A percentile compares a stretch with the other conserved stretches of the same genome.
phyloP scores from a whole-genome alignment of 2,329 filamentous ascomycete species.

The Aspergillus novoparasiticus region DNA sequence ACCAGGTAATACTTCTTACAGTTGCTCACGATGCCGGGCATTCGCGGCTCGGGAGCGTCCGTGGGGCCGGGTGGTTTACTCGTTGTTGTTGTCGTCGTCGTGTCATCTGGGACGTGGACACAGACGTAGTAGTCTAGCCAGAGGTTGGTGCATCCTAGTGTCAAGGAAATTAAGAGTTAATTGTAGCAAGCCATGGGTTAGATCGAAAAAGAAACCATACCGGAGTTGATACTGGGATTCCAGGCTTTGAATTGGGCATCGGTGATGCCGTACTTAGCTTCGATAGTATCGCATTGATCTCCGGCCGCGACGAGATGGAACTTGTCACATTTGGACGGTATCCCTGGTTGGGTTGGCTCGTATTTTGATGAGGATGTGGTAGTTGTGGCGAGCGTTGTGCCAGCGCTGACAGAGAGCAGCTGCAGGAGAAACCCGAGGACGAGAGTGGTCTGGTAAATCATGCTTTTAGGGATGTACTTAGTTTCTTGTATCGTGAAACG shows the following conservation, averaged over 20 bases:
- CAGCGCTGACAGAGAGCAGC: slow-evolving; percentile 10
- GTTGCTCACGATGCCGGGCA: slow-evolving; percentile 13
- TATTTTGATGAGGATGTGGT: neutral
- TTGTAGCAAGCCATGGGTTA: rapidly evolving
- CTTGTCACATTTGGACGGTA: neutral
- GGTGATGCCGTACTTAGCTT: neutral
- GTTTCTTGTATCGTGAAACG: neutral
- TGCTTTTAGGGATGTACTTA: neutral
- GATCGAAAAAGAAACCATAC: neutral
- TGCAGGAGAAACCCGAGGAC: slow-evolving; percentile 8
- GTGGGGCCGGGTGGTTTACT: neutral
- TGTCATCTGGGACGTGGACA: slow-evolving; percentile 6
- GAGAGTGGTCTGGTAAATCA: slow-evolving; percentile 9
- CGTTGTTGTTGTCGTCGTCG: neutral
- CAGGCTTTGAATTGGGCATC: slow-evolving; percentile 9
- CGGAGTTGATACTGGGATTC: slow-evolving; percentile 9
- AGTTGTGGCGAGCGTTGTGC: neutral
- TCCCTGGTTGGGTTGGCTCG: slow-evolving; percentile 7
- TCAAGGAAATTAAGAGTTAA: neutral
- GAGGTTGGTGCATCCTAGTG: slow-evolving; percentile 8
- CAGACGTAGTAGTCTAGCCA: slow-evolving; percentile 18
- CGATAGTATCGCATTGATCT: slow-evolving; percentile 15
- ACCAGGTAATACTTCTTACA: slow-evolving; percentile 21
- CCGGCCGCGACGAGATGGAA: slow-evolving; percentile 9
- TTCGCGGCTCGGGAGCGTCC: slow-evolving; percentile 3